Evolutionary conservation across 352 stramenopile species (phyloP).

Genomic region (Phytophthora agathidicida): DNA sequence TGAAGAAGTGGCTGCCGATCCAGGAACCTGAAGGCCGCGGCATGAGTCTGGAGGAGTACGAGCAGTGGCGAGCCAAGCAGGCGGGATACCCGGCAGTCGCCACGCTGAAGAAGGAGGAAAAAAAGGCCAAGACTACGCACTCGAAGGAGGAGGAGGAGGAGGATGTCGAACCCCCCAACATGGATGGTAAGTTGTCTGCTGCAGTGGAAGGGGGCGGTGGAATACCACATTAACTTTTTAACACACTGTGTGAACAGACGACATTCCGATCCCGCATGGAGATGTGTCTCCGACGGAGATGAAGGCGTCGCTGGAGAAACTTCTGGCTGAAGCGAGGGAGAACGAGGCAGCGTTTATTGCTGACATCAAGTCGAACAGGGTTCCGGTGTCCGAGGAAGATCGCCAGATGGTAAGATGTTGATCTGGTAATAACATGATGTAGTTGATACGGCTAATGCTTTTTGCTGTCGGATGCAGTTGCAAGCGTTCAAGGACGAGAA

Average conservation of each 20-base stretch:
- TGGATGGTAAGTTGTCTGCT: constrained; percentile 28
- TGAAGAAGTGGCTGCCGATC: constrained; percentile 85
- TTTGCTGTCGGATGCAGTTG: constrained; percentile 40
- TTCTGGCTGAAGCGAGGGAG: constrained; percentile 73
- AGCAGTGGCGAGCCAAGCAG: constrained; percentile 84
- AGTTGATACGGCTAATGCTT: background rate
- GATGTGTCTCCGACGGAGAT: constrained; percentile 66
- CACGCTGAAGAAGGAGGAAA: constrained; percentile 47
- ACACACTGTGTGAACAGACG: constrained; percentile 27
- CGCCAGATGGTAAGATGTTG: constrained; percentile 67
- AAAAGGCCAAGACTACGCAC: constrained; percentile 23
- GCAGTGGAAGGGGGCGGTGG: background rate
- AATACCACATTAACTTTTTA: background rate
- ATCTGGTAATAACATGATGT: background rate
- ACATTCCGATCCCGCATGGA: constrained; percentile 58
- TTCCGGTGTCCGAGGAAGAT: constrained; percentile 66
- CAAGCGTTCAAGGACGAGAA: constrained; percentile 90
- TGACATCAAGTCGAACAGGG: constrained; percentile 69
- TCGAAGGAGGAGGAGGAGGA: constrained; percentile 55
- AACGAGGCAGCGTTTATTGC: constrained; percentile 83
- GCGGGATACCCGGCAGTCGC: constrained; percentile 41
- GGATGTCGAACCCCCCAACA: constrained; percentile 37
- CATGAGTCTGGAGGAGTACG: constrained; percentile 90
- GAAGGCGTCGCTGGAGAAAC: constrained; percentile 77
- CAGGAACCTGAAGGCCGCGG: constrained; percentile 80